Conservation (phyloP, 164 flowering plant species). For the Malania oleifera region DNA sequence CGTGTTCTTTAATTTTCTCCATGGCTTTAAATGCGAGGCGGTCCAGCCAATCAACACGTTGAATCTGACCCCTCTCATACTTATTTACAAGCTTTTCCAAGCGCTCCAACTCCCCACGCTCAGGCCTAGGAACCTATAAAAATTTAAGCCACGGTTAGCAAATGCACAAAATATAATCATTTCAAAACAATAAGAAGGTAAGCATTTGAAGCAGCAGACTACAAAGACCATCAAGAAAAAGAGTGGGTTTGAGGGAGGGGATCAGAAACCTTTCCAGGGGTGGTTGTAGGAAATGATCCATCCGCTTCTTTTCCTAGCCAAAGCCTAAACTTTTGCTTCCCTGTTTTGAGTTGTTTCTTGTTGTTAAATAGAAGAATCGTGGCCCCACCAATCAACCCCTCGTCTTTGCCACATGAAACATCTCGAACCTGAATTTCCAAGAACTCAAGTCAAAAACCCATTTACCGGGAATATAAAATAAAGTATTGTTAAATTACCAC, state of each 20-base stretch:
- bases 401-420: constrained; percentile 75
- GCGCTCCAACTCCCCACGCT: constrained; percentile 94
- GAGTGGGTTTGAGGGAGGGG: neutral
- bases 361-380: constrained; percentile 86
- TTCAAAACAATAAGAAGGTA: neutral
- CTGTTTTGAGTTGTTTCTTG: constrained; percentile 90
- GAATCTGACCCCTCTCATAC: constrained; percentile 95
- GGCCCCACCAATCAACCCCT: constrained; percentile 88
- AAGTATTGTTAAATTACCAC: neutral
- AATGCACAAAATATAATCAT: neutral
- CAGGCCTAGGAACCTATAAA: constrained; percentile 80
- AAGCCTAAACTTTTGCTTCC: constrained; percentile 92
- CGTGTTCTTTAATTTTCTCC: constrained; percentile 80
- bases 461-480: constrained; percentile 1
- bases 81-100: constrained; percentile 85
- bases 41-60: constrained; percentile 91
- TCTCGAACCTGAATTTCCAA: constrained; percentile 70
- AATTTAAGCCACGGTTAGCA: constrained; percentile 5
- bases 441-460: neutral
- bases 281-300: constrained; percentile 77
- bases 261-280: constrained; percentile 86
- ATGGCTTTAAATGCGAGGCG: constrained; percentile 78
- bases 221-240: neutral
- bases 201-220: neutral
- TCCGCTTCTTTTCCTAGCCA: constrained; percentile 93